These are phyloP conservation scores for Phytopythium aichiense DNA, from an alignment of 352 stramenopile species.

Conservation along the genomic window DNA sequence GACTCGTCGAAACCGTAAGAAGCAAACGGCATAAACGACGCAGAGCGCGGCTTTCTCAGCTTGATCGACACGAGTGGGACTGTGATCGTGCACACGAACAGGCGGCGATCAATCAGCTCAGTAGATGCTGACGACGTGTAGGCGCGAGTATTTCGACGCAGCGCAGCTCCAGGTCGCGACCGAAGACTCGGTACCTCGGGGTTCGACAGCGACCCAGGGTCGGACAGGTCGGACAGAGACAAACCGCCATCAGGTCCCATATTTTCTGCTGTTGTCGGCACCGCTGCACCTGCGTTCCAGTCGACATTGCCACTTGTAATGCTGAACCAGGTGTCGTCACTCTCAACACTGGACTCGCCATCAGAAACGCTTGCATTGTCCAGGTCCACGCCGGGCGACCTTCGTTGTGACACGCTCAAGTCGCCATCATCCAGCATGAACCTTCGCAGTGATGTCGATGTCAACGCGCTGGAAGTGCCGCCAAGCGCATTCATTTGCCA, in stretches of 20 bases:
- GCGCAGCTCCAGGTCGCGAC: neutral
- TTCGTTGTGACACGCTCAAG: conserved; percentile 12
- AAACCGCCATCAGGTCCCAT: conserved; percentile 1
- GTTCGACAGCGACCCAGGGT: neutral
- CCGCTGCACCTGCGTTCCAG: conserved; percentile 10
- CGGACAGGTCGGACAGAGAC: conserved; percentile 1
- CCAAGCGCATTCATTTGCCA: neutral
- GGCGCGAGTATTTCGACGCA: neutral
- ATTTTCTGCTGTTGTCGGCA: neutral
- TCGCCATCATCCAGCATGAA: conserved; percentile 43
- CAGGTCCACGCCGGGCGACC: neutral
- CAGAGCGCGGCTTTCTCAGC: conserved; percentile 66
- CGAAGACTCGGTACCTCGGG: neutral
- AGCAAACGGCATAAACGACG: conserved; percentile 34
- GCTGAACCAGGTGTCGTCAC: conserved; percentile 89
- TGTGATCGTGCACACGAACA: conserved; percentile 81
- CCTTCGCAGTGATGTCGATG: conserved; percentile 4
- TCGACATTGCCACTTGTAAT: conserved; percentile 71
- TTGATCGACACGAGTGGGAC: conserved; percentile 78
- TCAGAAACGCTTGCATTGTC: conserved; percentile 34
- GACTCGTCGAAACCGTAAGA: conserved; percentile 50
- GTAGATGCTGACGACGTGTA: conserved; percentile 11
- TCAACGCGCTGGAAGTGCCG: neutral
- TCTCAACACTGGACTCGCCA: conserved; percentile 65
- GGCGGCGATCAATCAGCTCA: conserved; percentile 61